Evolutionary conservation across 768 basidiomycete genomes (phyloP), one percentile per base, ranked within the genome.

Genomic region (Leccinum arenicola): DNA sequence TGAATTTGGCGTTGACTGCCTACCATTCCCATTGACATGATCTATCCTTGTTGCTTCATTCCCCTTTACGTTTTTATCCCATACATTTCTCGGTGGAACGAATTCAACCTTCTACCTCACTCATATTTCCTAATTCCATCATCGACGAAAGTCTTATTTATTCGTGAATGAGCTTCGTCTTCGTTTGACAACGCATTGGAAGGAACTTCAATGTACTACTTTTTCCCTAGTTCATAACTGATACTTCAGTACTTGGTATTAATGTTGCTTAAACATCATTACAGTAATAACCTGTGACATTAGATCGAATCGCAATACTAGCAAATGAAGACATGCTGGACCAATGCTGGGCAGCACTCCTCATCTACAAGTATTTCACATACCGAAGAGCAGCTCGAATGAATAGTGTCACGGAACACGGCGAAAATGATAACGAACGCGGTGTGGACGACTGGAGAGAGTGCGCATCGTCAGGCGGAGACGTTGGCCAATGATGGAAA

Each of bases 211-310:
- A 57, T 74, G 73, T 74, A 73, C 53, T 71, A 59, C 59, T 62
- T 65, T 55, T 17, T 29, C 33, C 58, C 48, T 72, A 65, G 64
- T 67, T 65, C 61, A 56, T 63, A 63, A 47, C 61, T 59, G 65
- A 61, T 70, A 66, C 38, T 52, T 50, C 61, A 21, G 40, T 40
- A n/a, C 40, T 49, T 54, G 59, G 61, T 66, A 69, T 66, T 68
- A 73, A 73, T 73, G 70, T 67, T 71, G 65, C 70, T 72, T 69
- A 72, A 59, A 53, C 66, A 62, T 67, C 64, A 62, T 66, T 73
- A 43, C 40, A 43, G 40, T 43, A 74, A 70, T 74, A 62, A 60
- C 21, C 19, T 68, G 66, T 71, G 43, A 45, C 43, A 45, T 43
- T 43, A 43, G n/a, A 43, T 43, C 14, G n/a, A 43, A 9, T 43